Evolutionary conservation across 2,329 filamentous ascomycete genomes (phyloP).

Genomic region (Passalora sequoiae): DNA sequence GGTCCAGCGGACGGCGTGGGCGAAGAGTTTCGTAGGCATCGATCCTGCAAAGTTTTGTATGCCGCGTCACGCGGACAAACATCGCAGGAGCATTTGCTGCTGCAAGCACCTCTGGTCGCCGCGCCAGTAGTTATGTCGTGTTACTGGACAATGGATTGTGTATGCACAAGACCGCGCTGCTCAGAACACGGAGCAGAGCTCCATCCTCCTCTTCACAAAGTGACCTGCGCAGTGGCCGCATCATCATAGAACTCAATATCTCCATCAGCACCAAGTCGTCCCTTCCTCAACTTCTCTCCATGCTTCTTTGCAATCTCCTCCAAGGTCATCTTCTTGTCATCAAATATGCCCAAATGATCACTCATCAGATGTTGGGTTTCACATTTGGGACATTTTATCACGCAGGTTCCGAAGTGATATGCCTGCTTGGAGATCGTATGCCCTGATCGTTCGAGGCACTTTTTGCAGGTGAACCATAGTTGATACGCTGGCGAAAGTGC

Average conservation of each 20-base stretch:
- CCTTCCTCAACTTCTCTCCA: conserved; percentile 67
- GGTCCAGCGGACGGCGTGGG: too few relatives aligned
- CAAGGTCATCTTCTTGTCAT: conserved; percentile 62
- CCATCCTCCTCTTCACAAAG: not conserved
- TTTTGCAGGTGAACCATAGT: conserved; percentile 84
- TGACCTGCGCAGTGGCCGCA: conserved; percentile 29
- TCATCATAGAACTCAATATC: conserved; percentile 92
- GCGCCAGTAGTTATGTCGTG: too few relatives aligned
- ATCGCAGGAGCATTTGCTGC: too few relatives aligned
- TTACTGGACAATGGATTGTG: too few relatives aligned
- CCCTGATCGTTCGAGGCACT: conserved; percentile 69
- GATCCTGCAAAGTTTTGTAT: too few relatives aligned
- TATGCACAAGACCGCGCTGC: too few relatives aligned
- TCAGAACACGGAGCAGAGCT: too few relatives aligned
- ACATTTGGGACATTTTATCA: conserved; percentile 84
- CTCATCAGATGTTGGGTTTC: conserved; percentile 84
- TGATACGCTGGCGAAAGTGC: conserved; percentile 65
- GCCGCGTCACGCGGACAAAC: too few relatives aligned
- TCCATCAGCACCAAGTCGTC: conserved; percentile 68
- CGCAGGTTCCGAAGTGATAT: conserved; percentile 82
- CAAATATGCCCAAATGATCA: conserved; percentile 82
- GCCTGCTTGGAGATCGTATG: conserved; percentile 90
- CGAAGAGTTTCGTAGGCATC: too few relatives aligned
- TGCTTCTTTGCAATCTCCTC: conserved; percentile 73
- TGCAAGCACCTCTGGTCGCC: too few relatives aligned